Conservation (phyloP, 1,284 basidiomycete genomes). For the Schizophyllum commune region DNA sequence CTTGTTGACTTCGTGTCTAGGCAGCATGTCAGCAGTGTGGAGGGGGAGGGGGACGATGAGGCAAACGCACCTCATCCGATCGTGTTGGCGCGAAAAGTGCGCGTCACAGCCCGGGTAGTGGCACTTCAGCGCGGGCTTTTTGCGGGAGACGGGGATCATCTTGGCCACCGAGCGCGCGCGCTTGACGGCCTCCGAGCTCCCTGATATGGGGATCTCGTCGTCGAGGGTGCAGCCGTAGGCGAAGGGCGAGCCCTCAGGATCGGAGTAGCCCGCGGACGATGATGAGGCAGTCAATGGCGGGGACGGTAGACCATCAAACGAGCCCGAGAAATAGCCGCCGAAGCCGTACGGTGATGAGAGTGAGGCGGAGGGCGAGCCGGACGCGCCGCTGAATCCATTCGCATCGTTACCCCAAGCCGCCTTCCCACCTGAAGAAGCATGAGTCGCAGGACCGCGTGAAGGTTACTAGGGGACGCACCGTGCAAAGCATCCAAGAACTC, state of each 20-base stretch:
- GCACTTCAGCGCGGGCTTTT: neutral
- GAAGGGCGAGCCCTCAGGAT: neutral
- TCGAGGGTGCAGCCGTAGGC: neutral
- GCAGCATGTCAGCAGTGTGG: slow-evolving; percentile 2
- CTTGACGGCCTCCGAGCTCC: neutral
- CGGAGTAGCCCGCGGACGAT: neutral
- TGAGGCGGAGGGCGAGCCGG: neutral
- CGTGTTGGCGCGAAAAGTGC: neutral
- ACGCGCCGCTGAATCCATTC: neutral
- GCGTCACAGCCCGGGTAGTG: neutral
- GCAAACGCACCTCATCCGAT: neutral
- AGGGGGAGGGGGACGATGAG: neutral
- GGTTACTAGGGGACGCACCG: neutral
- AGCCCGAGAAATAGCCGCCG: neutral
- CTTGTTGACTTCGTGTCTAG: slow-evolving; percentile 9
- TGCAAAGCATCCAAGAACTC: neutral
- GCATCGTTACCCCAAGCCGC: neutral
- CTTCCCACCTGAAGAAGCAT: neutral
- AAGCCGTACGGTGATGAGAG: neutral
- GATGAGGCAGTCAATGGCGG: neutral
- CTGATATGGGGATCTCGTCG: neutral
- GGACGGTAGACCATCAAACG: neutral
- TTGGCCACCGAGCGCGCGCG: neutral
- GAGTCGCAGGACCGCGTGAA: neutral
- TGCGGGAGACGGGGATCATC: neutral